These are phyloP conservation scores for Penicillium vulpinum DNA, from an alignment of 2,329 filamentous ascomycete genomes.

Conservation along the genomic window DNA sequence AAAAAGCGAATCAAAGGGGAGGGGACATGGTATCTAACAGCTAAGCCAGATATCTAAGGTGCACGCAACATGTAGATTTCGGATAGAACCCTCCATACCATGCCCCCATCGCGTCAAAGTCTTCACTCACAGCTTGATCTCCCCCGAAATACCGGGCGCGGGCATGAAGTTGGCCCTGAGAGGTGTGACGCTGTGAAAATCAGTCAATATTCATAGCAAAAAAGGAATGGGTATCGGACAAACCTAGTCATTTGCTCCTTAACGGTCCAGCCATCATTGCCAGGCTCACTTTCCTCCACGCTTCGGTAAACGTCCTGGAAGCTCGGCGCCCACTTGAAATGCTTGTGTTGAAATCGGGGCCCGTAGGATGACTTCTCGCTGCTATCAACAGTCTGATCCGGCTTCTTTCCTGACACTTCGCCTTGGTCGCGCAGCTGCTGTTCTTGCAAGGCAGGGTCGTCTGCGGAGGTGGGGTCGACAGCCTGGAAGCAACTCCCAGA, in stretches of 20 bases:
- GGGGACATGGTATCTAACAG: slow-evolving; percentile 26
- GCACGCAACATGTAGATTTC: slow-evolving; percentile 26
- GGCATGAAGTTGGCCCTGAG: slow-evolving; percentile 93
- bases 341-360: slow-evolving; percentile 68
- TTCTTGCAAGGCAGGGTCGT: slow-evolving; percentile 66
- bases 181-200: slow-evolving; percentile 70
- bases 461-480: slow-evolving; percentile 63
- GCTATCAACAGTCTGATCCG: slow-evolving; percentile 22
- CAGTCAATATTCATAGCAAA: background rate
- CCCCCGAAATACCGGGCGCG: slow-evolving; percentile 62
- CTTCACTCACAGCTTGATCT: slow-evolving; percentile 79
- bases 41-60: slow-evolving; percentile 30
- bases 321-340: slow-evolving; percentile 92
- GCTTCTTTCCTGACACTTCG: slow-evolving; percentile 39
- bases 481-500: slow-evolving; percentile 85
- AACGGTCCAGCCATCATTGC: slow-evolving; percentile 92
- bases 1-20: slow-evolving; percentile 14
- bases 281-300: slow-evolving; percentile 74
- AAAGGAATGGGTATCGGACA: slow-evolving; percentile 13
- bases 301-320: slow-evolving; percentile 85
- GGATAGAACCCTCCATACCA: slow-evolving; percentile 21
- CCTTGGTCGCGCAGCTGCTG: slow-evolving; percentile 69
- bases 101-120: slow-evolving; percentile 18
- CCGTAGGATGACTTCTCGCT: slow-evolving; percentile 26
- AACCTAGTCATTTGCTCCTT: slow-evolving; percentile 84